Evolutionary conservation across 768 basidiomycete species (phyloP).

Genomic region (Fibroporia radiculosa): DNA sequence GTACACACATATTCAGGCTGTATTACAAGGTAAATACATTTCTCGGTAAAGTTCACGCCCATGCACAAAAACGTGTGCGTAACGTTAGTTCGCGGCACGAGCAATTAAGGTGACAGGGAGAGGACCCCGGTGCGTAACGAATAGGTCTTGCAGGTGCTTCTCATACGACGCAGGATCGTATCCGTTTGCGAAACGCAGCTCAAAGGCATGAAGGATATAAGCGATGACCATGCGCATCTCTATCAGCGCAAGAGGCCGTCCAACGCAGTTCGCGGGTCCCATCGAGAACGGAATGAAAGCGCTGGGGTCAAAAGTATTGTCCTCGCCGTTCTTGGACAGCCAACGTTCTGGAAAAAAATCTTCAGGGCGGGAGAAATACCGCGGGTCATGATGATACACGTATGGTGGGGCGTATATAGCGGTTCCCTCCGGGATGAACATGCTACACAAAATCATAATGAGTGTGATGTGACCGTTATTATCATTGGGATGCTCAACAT

Average conservation of each 20-base stretch:
- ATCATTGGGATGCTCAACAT: slow-evolving; percentile 6
- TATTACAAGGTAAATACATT: too few species aligned
- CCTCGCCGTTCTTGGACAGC: slow-evolving; percentile 15
- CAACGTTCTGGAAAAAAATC: slow-evolving; percentile 37
- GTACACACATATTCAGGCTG: too few species aligned
- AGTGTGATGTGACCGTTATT: too few species aligned
- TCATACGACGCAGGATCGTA: slow-evolving; percentile 24
- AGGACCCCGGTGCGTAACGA: slow-evolving; percentile 4
- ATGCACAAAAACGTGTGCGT: too few species aligned
- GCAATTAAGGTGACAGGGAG: slow-evolving; percentile 3
- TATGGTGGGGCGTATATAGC: slow-evolving; percentile 29
- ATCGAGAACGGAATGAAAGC: slow-evolving; percentile 38
- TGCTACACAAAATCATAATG: too few species aligned
- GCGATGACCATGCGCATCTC: slow-evolving; percentile 28
- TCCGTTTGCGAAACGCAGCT: slow-evolving; percentile 12
- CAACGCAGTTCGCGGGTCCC: slow-evolving; percentile 45
- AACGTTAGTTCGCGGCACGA: too few species aligned
- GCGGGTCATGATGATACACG: slow-evolving; percentile 35
- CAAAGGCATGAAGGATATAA: slow-evolving; percentile 19
- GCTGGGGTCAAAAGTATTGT: slow-evolving; percentile 15
- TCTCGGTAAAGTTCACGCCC: too few species aligned
- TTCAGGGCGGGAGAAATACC: slow-evolving; percentile 38
- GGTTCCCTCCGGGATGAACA: slow-evolving; percentile 37
- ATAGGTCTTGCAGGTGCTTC: slow-evolving; percentile 24
- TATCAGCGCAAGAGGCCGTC: slow-evolving; percentile 34